These are phyloP conservation scores for Prasinococcaceae sp. DNA, from an alignment of 139 green algal genomes.

Conservation along the genomic window DNA sequence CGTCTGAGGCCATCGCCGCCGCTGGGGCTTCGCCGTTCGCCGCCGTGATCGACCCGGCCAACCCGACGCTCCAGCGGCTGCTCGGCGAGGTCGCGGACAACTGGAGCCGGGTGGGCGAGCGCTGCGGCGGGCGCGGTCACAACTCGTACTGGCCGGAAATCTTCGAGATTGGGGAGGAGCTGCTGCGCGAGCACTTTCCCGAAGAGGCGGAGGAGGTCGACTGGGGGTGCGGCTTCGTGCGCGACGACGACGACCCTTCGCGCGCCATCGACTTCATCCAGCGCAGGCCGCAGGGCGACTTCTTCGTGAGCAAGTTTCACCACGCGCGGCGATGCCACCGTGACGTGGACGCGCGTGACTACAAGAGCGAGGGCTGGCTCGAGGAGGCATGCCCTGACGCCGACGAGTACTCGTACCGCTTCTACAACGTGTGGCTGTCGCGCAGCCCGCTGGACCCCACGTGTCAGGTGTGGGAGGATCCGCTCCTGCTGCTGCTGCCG, in stretches of 20 bases:
- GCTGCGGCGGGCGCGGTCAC: constrained; percentile 1
- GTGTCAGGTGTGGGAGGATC: constrained; percentile 7
- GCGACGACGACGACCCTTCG: neutral
- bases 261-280: constrained; percentile 15
- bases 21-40: neutral
- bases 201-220: constrained; percentile 5
- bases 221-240: constrained; percentile 1
- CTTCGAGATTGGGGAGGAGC: constrained; percentile 3
- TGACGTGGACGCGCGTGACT: constrained; percentile 10
- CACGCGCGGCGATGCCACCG: constrained; percentile 2
- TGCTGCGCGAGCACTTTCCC: constrained; percentile 6
- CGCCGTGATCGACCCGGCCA: constrained; percentile 3
- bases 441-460: constrained; percentile 3
- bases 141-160: constrained; percentile 9
- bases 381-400: neutral
- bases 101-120: constrained; percentile 5
- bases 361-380: constrained; percentile 9
- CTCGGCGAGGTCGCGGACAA: neutral
- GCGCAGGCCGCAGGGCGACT: constrained; percentile 4
- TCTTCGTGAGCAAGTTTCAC: constrained; percentile 9
- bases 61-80: neutral
- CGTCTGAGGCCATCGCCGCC: neutral
- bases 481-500: constrained; percentile 2
- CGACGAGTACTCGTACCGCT: constrained; percentile 8
- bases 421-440: constrained; percentile 11